A percentile compares a stretch with the other conserved stretches of the same genome.
Conservation (phyloP, 2,329 filamentous ascomycete genomes). For the Nigrospora sphaerica region DNA sequence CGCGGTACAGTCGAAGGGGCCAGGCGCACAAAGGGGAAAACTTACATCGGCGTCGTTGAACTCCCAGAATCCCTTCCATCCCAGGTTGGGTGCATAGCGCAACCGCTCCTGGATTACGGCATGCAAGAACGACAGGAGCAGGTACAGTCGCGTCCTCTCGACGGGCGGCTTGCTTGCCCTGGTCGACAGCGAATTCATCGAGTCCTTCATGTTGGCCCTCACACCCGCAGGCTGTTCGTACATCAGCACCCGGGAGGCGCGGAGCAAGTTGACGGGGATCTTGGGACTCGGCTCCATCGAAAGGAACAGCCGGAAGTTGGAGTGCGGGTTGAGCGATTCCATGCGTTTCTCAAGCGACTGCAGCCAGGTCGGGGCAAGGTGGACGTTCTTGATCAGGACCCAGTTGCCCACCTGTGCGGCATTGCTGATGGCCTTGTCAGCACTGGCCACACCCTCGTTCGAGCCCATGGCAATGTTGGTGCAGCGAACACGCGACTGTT, state of each 20-base stretch:
- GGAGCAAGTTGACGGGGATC: slow-evolving; percentile 92
- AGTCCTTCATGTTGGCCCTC: slow-evolving; percentile 97
- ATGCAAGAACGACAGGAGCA: slow-evolving; percentile 89
- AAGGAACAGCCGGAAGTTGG: slow-evolving; percentile 88
- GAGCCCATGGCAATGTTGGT: slow-evolving; percentile 99
- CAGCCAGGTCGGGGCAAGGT: slow-evolving; percentile 90
- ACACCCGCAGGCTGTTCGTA: slow-evolving; percentile 98
- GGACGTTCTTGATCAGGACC: slow-evolving; percentile 99
- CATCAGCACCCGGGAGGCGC: slow-evolving; percentile 89
- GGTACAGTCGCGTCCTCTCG: slow-evolving; percentile 82
- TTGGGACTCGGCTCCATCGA: slow-evolving; percentile 97
- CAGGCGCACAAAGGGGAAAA: slow-evolving; percentile 18
- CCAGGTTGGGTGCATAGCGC: slow-evolving; percentile 85
- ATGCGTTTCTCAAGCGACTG: slow-evolving; percentile 96
- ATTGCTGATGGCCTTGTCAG: slow-evolving; percentile 90
- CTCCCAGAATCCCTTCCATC: slow-evolving; percentile 99
- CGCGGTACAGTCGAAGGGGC: not conserved
- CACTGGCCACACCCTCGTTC: slow-evolving; percentile 84
- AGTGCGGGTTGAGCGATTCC: slow-evolving; percentile 88
- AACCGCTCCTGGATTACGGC: slow-evolving; percentile 92
- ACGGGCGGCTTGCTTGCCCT: slow-evolving; percentile 76
- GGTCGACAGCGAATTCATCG: slow-evolving; percentile 73
- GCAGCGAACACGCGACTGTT: slow-evolving; percentile 73
- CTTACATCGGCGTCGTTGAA: slow-evolving; percentile 98
- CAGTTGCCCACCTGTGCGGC: slow-evolving; percentile 88